Evolutionary conservation across 176 grass and related monocot species (phyloP).

Genomic region (Eleusine indica): DNA sequence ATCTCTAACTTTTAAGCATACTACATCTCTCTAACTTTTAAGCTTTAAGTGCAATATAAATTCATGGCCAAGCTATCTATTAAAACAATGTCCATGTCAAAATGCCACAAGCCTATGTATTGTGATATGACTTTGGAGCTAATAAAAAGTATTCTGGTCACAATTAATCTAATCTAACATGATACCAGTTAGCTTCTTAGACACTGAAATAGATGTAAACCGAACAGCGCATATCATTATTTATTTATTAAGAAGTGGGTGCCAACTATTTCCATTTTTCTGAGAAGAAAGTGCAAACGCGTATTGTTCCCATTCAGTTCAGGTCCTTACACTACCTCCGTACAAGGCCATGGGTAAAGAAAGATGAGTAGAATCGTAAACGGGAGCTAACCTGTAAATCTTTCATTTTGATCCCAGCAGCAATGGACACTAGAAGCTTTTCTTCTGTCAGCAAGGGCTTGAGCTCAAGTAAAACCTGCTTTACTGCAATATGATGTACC

Average conservation of each 20-base stretch:
- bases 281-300: background rate
- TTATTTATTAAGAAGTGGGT: background rate
- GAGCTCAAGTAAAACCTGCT: conserved; percentile 76
- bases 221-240: background rate
- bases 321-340: background rate
- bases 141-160: background rate
- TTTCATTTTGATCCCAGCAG: conserved; percentile 95
- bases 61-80: background rate
- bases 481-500: conserved; percentile 60
- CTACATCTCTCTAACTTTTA: too few relatives aligned
- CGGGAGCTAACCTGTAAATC: conserved; percentile 73
- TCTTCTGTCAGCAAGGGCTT: conserved; percentile 82
- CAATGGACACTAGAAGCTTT: conserved; percentile 94
- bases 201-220: background rate
- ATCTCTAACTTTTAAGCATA: background rate
- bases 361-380: background rate
- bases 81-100: background rate
- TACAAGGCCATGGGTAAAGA: background rate
- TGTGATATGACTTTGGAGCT: background rate
- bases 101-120: background rate
- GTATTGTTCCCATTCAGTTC: background rate
- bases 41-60: background rate
- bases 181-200: background rate
- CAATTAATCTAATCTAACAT: background rate
- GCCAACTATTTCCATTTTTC: background rate